A percentile compares a stretch with the other conserved stretches of the same genome.
phyloP scores from a whole-genome alignment of 2,329 filamentous ascomycete species.

The Aureobasidium uvarum region DNA sequence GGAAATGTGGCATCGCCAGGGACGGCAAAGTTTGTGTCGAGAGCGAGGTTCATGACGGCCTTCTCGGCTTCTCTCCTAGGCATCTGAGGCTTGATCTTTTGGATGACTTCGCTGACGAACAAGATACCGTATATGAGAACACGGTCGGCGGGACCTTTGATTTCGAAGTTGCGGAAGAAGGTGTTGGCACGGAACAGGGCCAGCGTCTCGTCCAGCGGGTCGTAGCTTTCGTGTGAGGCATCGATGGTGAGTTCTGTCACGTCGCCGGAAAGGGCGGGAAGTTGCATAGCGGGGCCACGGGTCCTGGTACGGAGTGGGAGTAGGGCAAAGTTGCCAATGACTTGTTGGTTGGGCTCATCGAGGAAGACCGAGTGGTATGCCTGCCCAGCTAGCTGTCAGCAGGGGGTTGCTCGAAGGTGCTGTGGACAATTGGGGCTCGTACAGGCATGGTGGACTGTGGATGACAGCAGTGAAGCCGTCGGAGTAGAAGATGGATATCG shows the following conservation, averaged over 20 bases:
- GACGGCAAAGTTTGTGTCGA: slow-evolving; percentile 90
- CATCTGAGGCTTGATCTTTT: slow-evolving; percentile 78
- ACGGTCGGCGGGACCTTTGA: slow-evolving; percentile 91
- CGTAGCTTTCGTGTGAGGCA: slow-evolving; percentile 88
- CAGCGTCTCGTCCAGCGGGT: slow-evolving; percentile 92
- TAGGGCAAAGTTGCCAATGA: slow-evolving; percentile 86
- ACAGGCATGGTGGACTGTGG: slow-evolving; percentile 3
- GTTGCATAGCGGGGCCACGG: slow-evolving; percentile 88
- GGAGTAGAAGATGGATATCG: neutral
- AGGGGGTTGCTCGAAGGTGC: neutral
- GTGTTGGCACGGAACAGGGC: slow-evolving; percentile 95
- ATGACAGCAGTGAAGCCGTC: slow-evolving; percentile 8
- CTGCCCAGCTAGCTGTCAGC: slow-evolving; percentile 47
- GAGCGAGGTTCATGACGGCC: slow-evolving; percentile 83
- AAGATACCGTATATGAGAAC: slow-evolving; percentile 96
- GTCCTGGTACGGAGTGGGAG: slow-evolving; percentile 93
- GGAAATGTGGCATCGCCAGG: slow-evolving; percentile 92
- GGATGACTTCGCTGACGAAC: slow-evolving; percentile 86
- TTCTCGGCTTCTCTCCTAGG: slow-evolving; percentile 64
- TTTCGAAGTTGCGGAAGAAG: slow-evolving; percentile 99
- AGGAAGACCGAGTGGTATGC: slow-evolving; percentile 98
- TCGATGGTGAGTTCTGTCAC: slow-evolving; percentile 62
- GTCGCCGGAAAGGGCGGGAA: slow-evolving; percentile 57
- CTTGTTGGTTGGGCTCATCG: slow-evolving; percentile 68
- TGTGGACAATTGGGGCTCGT: neutral